phyloP scores from a whole-genome alignment of 2,329 filamentous ascomycete genomes.

The Penicillium glabrum region DNA sequence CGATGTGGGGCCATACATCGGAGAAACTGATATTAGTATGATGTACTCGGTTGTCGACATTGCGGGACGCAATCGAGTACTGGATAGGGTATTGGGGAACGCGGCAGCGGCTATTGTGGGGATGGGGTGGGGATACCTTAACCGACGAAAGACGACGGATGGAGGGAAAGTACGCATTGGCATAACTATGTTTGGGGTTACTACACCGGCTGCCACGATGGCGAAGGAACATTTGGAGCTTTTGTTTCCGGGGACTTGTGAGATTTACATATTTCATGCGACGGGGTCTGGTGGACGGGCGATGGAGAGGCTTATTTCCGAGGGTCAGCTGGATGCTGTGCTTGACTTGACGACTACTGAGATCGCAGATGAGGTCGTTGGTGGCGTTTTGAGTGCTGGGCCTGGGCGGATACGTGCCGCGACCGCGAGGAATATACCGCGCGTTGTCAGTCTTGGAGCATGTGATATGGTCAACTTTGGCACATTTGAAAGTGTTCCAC shows the following conservation, averaged over 20 bases:
- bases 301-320: conserved; percentile 64
- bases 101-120: conserved; percentile 62
- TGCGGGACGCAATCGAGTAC: conserved; percentile 62
- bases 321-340: conserved; percentile 62
- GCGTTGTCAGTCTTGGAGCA: conserved; percentile 56
- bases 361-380: conserved; percentile 62
- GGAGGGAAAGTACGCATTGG: conserved; percentile 49
- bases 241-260: conserved; percentile 43
- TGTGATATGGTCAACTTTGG: conserved; percentile 68
- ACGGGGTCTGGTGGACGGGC: conserved; percentile 67
- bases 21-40: conserved; percentile 67
- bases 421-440: conserved; percentile 57
- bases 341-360: conserved; percentile 73
- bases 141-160: conserved; percentile 12
- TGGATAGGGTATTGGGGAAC: conserved; percentile 60
- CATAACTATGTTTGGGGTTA: conserved; percentile 75
- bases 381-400: conserved; percentile 63
- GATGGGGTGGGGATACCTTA: conserved; percentile 53
- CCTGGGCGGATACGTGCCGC: conserved; percentile 58
- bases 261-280: conserved; percentile 68
- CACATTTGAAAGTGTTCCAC: conserved; percentile 54
- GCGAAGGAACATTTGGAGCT: conserved; percentile 54
- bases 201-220: conserved; percentile 62
- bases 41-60: conserved; percentile 73
- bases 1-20: conserved; percentile 64